phyloP scores from a whole-genome alignment of 495 filamentous ascomycete genomes.

The Hypoxylon fuscum region DNA sequence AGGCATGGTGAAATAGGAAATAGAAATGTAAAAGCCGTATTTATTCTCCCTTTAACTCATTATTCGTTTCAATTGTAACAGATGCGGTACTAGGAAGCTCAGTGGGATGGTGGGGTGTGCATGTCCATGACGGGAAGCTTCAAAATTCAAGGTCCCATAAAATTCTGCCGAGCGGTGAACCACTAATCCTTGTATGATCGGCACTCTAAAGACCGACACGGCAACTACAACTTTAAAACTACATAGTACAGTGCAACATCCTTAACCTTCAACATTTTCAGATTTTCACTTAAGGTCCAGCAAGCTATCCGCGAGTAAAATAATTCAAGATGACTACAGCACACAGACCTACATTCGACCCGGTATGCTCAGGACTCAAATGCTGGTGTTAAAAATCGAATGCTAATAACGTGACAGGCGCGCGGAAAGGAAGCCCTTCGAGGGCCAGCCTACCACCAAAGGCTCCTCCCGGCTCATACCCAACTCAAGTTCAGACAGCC shows the following conservation, averaged over 20 bases:
- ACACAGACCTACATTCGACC: conserved; percentile 93
- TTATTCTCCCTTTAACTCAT: conserved; percentile 28
- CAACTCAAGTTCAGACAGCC: conserved; percentile 88
- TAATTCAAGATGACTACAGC: conserved; percentile 72
- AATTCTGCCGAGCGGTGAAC: conserved; percentile 48
- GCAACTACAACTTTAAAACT: conserved; percentile 16
- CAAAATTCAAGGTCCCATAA: conserved; percentile 16
- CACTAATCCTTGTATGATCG: conserved; percentile 31
- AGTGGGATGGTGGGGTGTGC: conserved; percentile 37
- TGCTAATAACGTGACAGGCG: conserved; percentile 63
- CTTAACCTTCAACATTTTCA: conserved; percentile 4
- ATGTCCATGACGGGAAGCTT: conserved; percentile 21
- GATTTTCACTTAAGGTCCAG: conserved; percentile 3
- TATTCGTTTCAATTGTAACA: conserved; percentile 16
- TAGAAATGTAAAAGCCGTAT: conserved; percentile 11
- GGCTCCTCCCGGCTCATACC: conserved; percentile 91
- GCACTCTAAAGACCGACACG: conserved; percentile 23
- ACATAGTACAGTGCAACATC: conserved; percentile 9
- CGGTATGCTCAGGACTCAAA: conserved; percentile 59
- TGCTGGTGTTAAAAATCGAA: neutral
- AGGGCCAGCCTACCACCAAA: conserved; percentile 95
- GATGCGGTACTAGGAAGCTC: conserved; percentile 25
- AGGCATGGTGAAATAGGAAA: conserved; percentile 68
- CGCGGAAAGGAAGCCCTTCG: conserved; percentile 94
- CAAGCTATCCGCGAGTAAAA: neutral